Percentiles rank a stretch among this genome's conserved stretches.
Conservation (phyloP, 2,329 filamentous ascomycete genomes). For the Stagonosporopsis rhizophila region DNA sequence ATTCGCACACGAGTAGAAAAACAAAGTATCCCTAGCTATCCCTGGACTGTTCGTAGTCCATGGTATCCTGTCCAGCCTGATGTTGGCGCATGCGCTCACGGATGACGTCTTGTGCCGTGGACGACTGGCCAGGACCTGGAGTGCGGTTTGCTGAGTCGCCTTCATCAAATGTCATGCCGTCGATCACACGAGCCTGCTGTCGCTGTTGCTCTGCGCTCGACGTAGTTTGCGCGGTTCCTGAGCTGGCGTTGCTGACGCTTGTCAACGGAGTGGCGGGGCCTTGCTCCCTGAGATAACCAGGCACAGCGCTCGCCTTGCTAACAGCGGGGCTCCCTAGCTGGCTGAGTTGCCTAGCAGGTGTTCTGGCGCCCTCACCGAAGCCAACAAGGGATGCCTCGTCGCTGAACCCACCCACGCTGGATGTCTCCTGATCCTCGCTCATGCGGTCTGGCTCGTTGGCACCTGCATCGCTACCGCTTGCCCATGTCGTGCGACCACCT, state of each 20-base stretch:
- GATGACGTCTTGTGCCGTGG: constrained; percentile 71
- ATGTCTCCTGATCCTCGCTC: constrained; percentile 68
- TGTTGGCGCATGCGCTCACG: constrained; percentile 57
- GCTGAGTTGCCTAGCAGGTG: constrained; percentile 61
- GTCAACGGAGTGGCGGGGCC: constrained; percentile 42
- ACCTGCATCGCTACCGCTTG: constrained; percentile 65
- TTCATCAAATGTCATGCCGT: constrained; percentile 52
- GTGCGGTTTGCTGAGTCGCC: constrained; percentile 51
- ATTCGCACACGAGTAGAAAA: background rate
- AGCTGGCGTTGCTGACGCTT: constrained; percentile 36
- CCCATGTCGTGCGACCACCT: constrained; percentile 72
- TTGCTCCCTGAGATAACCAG: constrained; percentile 45
- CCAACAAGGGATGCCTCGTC: constrained; percentile 89
- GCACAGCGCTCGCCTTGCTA: constrained; percentile 53
- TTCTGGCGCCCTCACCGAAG: constrained; percentile 84
- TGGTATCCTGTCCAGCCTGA: constrained; percentile 32
- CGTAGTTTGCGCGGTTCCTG: constrained; percentile 39
- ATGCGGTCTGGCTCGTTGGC: constrained; percentile 69
- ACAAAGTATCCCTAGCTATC: constrained; percentile 3
- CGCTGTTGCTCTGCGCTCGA: constrained; percentile 33
- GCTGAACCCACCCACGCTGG: constrained; percentile 79
- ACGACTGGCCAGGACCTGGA: constrained; percentile 48
- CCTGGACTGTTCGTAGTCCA: constrained; percentile 26
- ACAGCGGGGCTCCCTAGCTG: constrained; percentile 82
- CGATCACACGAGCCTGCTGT: constrained; percentile 52